Percentiles rank a stretch among this genome's conserved stretches.
phyloP scores from a whole-genome alignment of 305 asterid genomes.

The Fraxinus xanthoxyloides region DNA sequence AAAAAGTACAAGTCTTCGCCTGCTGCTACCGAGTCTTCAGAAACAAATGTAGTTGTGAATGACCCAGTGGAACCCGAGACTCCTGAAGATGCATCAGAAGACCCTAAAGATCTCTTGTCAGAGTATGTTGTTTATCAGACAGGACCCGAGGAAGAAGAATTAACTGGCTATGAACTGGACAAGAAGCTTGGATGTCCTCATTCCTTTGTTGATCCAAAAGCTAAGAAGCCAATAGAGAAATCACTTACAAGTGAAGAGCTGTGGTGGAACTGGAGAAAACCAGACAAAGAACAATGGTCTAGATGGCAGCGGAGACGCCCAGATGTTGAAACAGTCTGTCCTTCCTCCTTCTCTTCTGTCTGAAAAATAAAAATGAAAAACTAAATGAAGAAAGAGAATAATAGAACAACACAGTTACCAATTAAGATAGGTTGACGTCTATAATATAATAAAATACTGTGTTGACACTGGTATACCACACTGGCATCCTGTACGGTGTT shows the following conservation, averaged over 20 bases:
- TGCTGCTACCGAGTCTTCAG: slow-evolving; percentile 45
- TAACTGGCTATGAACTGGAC: slow-evolving; percentile 71
- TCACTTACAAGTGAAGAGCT: slow-evolving; percentile 83
- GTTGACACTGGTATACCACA: neutral
- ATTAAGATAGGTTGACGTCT: neutral
- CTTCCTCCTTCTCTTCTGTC: slow-evolving; percentile 21
- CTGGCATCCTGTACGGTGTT: neutral
- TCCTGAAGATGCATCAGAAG: slow-evolving; percentile 50
- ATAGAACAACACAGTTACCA: neutral
- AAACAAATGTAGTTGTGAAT: slow-evolving; percentile 29
- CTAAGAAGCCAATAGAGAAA: slow-evolving; percentile 58
- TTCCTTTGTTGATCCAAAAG: slow-evolving; percentile 79
- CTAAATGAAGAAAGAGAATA: neutral
- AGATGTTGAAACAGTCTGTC: slow-evolving; percentile 84
- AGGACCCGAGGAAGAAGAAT: slow-evolving; percentile 53
- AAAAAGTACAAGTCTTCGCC: slow-evolving; percentile 51
- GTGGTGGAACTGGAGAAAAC: slow-evolving; percentile 99
- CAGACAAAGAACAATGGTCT: slow-evolving; percentile 95
- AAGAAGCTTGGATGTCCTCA: slow-evolving; percentile 81
- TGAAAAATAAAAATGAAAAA: neutral
- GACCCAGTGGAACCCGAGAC: slow-evolving; percentile 41
- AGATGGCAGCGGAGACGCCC: slow-evolving; percentile 98
- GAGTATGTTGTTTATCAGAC: slow-evolving; percentile 74
- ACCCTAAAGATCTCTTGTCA: slow-evolving; percentile 40
- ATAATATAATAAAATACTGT: neutral